Percentiles rank a stretch among this genome's conserved stretches.
phyloP scores from a whole-genome alignment of 106 monocot genomes.

The Dendrobium huoshanense region DNA sequence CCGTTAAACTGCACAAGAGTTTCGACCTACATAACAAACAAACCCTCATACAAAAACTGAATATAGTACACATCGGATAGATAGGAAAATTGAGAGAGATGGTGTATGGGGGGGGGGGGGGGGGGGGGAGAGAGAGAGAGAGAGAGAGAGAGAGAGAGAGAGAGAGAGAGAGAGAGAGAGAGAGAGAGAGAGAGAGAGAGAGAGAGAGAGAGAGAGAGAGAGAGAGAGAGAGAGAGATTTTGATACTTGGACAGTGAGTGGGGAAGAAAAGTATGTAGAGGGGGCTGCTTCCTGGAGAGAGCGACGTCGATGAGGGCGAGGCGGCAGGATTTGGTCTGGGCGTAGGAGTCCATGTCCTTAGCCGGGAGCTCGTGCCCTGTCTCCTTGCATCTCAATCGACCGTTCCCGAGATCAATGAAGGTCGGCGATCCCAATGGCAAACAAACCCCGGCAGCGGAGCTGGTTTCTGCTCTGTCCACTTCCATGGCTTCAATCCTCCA shows the following conservation, averaged over 20 bases:
- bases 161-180: no score
- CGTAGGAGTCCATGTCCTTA: slow-evolving; percentile 55
- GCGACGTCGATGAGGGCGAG: slow-evolving; percentile 63
- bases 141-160: no score
- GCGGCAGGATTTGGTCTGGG: slow-evolving; percentile 55
- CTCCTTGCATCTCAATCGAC: slow-evolving; percentile 72
- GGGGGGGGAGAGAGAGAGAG: slow-evolving; percentile 10
- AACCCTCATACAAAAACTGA: not conserved
- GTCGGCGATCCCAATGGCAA: slow-evolving; percentile 60
- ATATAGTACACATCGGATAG: no score
- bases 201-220: no score
- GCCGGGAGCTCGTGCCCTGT: slow-evolving; percentile 84
- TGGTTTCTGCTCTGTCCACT: not conserved
- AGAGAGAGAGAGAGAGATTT: no score
- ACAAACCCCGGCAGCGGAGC: slow-evolving; percentile 33
- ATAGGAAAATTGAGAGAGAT: not conserved
- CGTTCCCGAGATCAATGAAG: slow-evolving; percentile 51
- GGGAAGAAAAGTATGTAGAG: slow-evolving; percentile 60
- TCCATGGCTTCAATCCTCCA: not conserved
- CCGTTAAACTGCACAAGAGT: slow-evolving; percentile 76
- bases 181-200: no score
- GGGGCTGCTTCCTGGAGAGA: slow-evolving; percentile 51
- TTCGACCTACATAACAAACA: slow-evolving; percentile 42
- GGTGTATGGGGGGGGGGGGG: no score
- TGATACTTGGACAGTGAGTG: slow-evolving; percentile 26